Base-by-base conservation (phyloP, 2,329 filamentous ascomycete genomes). In the Fusarium foetens region DNA sequence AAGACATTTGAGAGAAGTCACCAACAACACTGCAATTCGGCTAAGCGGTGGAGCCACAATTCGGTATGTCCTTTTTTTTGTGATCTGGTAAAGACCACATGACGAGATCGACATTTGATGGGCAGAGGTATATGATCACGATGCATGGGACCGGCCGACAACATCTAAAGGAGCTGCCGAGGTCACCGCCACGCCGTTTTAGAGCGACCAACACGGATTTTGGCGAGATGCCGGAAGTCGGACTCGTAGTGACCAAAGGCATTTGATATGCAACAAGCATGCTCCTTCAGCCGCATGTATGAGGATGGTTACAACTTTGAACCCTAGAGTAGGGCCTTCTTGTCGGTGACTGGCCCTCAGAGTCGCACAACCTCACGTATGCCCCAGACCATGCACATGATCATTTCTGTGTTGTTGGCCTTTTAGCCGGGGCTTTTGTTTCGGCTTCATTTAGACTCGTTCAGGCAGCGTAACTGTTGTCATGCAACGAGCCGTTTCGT, bases 401-500 rank as follows among this genome's bases (percentile, higher is more conserved):
- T 36, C 61, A 36, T 63, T 48, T 39, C 42, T 67, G 57, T 55
- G 39, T 39, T 31, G 52, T 33, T 46, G 29, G 43, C 35, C 45
- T 36, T 46, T 55, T 39, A 48, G 35, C 39, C 51, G 38, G 70
- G 53, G 35, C 43, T 38, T 71, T 55, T 67, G 70, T 71, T 72
- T 71, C 66, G 58, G 61, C 58, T 41, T 71, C 66, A 49, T 41
- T 57, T 64, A 48, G 12, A 46, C 33, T 39, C 43, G 31, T 17
- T 53, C 27, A 38, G 42, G 31, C 29, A 48, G 46, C 45, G 29
- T 35, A 61, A 54, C 45, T 43, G 13, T 58, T 39, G 17, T 46
- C 33, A 66, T 73, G 64, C 53, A 53, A 36, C 63, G 45, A 67
- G 57, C 73, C 61, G 61, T 63, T 57, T 55, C 38, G 63, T 67